Conservation (phyloP, 345 rosid genomes). For the Hevea brasiliensis region DNA sequence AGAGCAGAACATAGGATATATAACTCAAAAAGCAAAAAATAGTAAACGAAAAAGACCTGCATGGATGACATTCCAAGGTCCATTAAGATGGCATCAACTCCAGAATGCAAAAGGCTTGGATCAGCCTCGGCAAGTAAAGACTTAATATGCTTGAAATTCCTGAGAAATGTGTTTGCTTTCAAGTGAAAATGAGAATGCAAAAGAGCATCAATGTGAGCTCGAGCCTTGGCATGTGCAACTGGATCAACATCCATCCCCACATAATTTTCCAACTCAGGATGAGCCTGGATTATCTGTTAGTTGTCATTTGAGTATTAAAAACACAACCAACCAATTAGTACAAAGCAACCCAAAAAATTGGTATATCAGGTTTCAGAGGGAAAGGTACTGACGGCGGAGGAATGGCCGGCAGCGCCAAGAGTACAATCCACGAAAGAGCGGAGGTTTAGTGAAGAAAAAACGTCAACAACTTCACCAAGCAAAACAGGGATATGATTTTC, state of each 20-base stretch:
- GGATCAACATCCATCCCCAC: conserved; percentile 96
- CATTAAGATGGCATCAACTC: conserved; percentile 88
- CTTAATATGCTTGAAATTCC: conserved; percentile 63
- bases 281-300: conserved; percentile 63
- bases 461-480: conserved; percentile 82
- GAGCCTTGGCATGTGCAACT: conserved; percentile 60
- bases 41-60: conserved; percentile 55
- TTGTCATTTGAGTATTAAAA: neutral
- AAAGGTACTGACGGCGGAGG: conserved; percentile 62
- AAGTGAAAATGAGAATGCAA: conserved; percentile 38
- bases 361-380: neutral
- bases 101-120: conserved; percentile 38
- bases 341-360: neutral
- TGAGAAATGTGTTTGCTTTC: conserved; percentile 47
- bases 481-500: conserved; percentile 68
- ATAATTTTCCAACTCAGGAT: conserved; percentile 59
- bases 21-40: neutral
- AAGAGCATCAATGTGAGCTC: conserved; percentile 41
- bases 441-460: conserved; percentile 53
- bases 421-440: conserved; percentile 84
- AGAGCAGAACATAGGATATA: neutral
- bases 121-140: conserved; percentile 48
- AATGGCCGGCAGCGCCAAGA: conserved; percentile 90
- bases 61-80: conserved; percentile 97
- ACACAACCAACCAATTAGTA: neutral